Percentiles rank a stretch among this genome's conserved stretches.
Conservation (phyloP, 1,139 yeast genomes). For the Yamadazyma blattariae region DNA sequence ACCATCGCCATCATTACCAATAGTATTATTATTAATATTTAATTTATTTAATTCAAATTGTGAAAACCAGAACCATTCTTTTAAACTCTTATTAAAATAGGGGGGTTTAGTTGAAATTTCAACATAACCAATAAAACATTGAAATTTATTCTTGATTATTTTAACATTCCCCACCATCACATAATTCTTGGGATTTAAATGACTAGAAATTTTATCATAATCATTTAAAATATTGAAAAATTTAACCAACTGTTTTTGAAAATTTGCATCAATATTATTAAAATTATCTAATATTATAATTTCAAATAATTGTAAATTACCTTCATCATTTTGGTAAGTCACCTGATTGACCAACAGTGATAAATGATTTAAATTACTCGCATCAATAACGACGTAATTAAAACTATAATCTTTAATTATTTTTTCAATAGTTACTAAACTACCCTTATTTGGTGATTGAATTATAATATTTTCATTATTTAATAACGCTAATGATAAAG, state of each 20-base stretch:
- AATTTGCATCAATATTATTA: background rate
- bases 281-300: slow-evolving; percentile 11
- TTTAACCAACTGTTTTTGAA: slow-evolving; percentile 24
- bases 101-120: background rate
- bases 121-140: slow-evolving; percentile 20
- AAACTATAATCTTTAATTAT: slow-evolving; percentile 1
- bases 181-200: slow-evolving; percentile 7
- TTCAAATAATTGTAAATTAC: slow-evolving; percentile 2
- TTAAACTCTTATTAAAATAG: slow-evolving; percentile 27
- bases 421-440: background rate
- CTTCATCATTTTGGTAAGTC: slow-evolving; percentile 5
- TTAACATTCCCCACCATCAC: slow-evolving; percentile 13
- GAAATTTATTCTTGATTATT: slow-evolving; percentile 20
- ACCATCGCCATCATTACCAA: background rate
- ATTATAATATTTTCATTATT: slow-evolving; percentile 22
- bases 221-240: slow-evolving; percentile 31
- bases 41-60: slow-evolving; percentile 5
- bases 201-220: slow-evolving; percentile 25
- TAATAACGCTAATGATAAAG: slow-evolving; percentile 24
- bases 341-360: slow-evolving; percentile 3
- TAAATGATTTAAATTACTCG: background rate
- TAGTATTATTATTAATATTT: background rate
- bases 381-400: background rate
- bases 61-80: slow-evolving; percentile 39
- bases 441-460: slow-evolving; percentile 12